Percentiles rank a stretch among this genome's conserved stretches.
These are phyloP conservation scores for Chionographis japonica DNA, from an alignment of 106 monocot genomes.

Conservation along the genomic window DNA sequence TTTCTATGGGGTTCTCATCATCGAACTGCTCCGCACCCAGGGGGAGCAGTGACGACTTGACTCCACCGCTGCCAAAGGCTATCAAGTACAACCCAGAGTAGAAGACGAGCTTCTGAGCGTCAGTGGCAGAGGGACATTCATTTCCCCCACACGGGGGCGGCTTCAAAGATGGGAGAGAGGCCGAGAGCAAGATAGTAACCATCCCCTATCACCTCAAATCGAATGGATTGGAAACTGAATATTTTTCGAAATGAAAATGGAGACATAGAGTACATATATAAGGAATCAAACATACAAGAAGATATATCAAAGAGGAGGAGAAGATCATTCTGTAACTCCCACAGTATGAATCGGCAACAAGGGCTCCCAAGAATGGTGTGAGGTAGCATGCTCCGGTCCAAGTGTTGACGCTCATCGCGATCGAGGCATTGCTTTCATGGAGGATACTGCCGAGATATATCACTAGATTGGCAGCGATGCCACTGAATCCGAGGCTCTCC, in stretches of 20 bases:
- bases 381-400: constrained; percentile 41
- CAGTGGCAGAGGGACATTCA: background rate
- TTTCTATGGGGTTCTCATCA: constrained; percentile 17
- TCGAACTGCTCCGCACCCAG: constrained; percentile 29
- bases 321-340: constrained; percentile 36
- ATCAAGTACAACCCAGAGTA: constrained; percentile 21
- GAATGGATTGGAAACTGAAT: no score
- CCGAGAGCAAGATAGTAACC: constrained; percentile 8
- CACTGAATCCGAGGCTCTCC: constrained; percentile 30
- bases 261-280: no score
- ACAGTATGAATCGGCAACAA: constrained; percentile 40
- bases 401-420: constrained; percentile 18
- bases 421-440: constrained; percentile 31
- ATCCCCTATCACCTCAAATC: constrained; percentile 6
- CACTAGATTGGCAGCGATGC: constrained; percentile 35
- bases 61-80: constrained; percentile 18
- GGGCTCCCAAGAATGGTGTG: constrained; percentile 32
- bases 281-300: constrained; percentile 14
- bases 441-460: constrained; percentile 28
- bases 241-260: no score
- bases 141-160: background rate
- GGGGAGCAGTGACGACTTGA: constrained; percentile 16
- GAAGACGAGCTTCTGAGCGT: background rate
- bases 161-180: constrained; percentile 4
- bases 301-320: constrained; percentile 26